Evolutionary conservation across 1,139 yeast species (phyloP).

Genomic region (Yamadazyma pseudoaaseri): DNA sequence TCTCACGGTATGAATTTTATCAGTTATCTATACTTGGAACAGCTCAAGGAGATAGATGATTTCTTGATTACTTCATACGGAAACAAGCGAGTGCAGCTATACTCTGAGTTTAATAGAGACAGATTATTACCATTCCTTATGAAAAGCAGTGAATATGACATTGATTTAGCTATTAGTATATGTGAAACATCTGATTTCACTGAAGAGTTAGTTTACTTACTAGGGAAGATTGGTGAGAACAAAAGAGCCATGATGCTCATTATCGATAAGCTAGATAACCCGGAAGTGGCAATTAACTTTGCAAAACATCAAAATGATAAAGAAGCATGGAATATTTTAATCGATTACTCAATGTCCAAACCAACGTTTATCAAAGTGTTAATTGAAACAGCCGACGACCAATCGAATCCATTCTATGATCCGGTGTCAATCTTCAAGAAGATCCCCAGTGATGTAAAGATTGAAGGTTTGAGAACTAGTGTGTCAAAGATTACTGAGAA

Average conservation of each 20-base stretch:
- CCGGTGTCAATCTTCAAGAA: conserved; percentile 66
- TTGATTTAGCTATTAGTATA: conserved; percentile 62
- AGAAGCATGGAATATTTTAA: conserved; percentile 76
- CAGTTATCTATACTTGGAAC: conserved; percentile 60
- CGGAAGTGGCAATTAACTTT: conserved; percentile 77
- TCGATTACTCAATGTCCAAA: conserved; percentile 67
- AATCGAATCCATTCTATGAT: conserved; percentile 50
- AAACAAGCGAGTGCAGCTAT: conserved; percentile 62
- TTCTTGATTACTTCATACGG: conserved; percentile 56
- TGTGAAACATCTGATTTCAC: conserved; percentile 54
- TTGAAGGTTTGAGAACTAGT: conserved; percentile 64
- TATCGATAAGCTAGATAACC: conserved; percentile 73
- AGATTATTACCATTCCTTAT: conserved; percentile 52
- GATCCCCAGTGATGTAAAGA: conserved; percentile 60
- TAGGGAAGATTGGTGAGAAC: conserved; percentile 83
- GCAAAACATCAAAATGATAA: conserved; percentile 70
- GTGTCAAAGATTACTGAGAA: conserved; percentile 64
- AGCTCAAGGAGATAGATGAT: conserved; percentile 53
- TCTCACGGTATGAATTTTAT: conserved; percentile 47
- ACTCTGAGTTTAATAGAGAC: conserved; percentile 56
- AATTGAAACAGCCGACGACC: conserved; percentile 66
- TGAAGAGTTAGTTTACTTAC: conserved; percentile 75
- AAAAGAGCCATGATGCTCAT: conserved; percentile 73
- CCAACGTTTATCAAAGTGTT: conserved; percentile 76
- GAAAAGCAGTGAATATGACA: conserved; percentile 56